Evolutionary conservation across 2,329 filamentous ascomycete species (phyloP), one percentile per base, ranked within the genome.

Genomic region (Ophiostoma quercus): DNA sequence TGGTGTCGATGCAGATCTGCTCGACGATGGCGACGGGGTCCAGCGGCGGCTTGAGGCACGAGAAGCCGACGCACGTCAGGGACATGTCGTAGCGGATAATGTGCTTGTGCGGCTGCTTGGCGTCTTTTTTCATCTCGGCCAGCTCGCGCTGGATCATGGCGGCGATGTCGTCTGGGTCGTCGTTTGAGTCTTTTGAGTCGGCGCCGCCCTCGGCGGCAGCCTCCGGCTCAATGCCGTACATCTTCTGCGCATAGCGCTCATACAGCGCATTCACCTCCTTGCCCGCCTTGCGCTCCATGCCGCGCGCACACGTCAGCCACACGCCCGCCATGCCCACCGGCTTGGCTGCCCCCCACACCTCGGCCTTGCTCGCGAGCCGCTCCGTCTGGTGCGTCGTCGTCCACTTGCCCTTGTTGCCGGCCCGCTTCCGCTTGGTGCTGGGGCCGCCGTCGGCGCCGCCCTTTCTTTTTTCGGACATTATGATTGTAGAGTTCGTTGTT

Each of bases 271-370:
- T 83, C 72, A 93, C 83, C 77, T 94, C 91, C 67, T 83, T 81
- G 2, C 90, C 84, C 16, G 90, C 90, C 78, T 88, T 90, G 60
- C 82, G 83, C 78, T 92, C 90, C 80, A 90, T 89, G 73, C 87
- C 86, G 76, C 89, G 85, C 68, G 89, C 87, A 77, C 90, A 94
- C 0, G 91, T 93, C 37, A 89, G 88, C 90, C 90, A 94, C 71
- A 94, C 88, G 5, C 91, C 91, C 68, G 84, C 82, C 75, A 93
- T 90, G 5, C 90, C 90, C 5, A 41, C 11, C 5, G 89, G 82
- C 74, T 91, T 86, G 66, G 93, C 79, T 14, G 78, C 76, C 54
- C 79, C 82, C 32, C 62, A 57, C 82, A 82, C 3, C 73, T 79
- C 79, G 71, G 79, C 77, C 67, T 79, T 77, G 25, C 80, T 79